phyloP scores from a whole-genome alignment of 495 filamentous ascomycete species.

The Jackrogersella minutella region DNA sequence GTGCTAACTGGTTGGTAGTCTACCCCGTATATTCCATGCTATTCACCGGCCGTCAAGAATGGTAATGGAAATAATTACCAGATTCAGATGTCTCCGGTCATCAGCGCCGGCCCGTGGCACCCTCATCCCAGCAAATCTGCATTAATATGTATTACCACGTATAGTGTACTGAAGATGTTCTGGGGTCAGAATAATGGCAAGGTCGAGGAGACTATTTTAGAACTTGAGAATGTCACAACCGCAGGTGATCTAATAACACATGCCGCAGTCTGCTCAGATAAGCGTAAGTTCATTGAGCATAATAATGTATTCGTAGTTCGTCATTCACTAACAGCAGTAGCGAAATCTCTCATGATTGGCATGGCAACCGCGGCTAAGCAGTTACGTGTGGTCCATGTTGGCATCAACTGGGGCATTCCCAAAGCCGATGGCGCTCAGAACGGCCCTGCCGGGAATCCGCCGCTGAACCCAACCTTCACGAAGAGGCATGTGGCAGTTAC shows the following conservation, averaged over 20 bases:
- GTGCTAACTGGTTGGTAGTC: constrained; percentile 20
- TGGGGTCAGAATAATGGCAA: constrained; percentile 71
- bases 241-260: constrained; percentile 80
- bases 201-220: constrained; percentile 70
- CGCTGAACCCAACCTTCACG: constrained; percentile 52
- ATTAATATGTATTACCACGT: constrained; percentile 73
- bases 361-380: constrained; percentile 73
- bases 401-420: constrained; percentile 60
- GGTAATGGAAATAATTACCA: constrained; percentile 51
- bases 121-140: constrained; percentile 70
- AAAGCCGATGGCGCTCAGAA: constrained; percentile 52
- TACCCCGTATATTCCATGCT: constrained; percentile 39
- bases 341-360: constrained; percentile 66
- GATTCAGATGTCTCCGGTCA: constrained; percentile 57
- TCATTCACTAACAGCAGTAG: constrained; percentile 41
- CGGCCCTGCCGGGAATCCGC: constrained; percentile 41
- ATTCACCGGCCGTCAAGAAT: constrained; percentile 57
- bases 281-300: constrained; percentile 53
- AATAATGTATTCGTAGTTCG: background rate
- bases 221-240: constrained; percentile 73
- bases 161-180: constrained; percentile 72
- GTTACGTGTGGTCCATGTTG: constrained; percentile 68
- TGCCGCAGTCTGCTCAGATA: constrained; percentile 78
- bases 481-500: constrained; percentile 61
- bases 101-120: constrained; percentile 71